Base-by-base conservation (phyloP, 176 grass and related monocot genomes). In the Carex myosuroides region DNA sequence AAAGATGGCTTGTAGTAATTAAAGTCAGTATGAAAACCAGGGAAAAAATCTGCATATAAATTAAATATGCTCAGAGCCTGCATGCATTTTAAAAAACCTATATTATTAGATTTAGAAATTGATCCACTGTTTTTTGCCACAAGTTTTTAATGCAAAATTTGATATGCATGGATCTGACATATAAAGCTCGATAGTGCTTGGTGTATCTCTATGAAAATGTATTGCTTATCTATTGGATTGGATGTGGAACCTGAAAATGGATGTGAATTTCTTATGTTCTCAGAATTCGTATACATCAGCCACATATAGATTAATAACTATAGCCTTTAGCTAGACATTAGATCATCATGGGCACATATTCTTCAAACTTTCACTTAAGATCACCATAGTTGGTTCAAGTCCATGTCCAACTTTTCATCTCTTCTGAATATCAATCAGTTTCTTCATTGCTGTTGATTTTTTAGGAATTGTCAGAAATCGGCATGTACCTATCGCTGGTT, bases 401-500 rank as follows among this genome's bases (percentile, higher is more conserved):
- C 48, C 50, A 56, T 55, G 22, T 30, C 72, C 24, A 55, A 56
- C 24, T 13, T 55, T 53, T 77, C n/a, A 77, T 33, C 13, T 33
- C 73, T 56, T 55, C 13, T 77, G 13, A 77, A 54, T 54, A 76
- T 77, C 5, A 77, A 77, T 77, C 13, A 56, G 0, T 76, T 76
- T 53, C 10, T 54, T 77, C 50, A 29, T 35, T 68, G 8, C 52
- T 69, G 30, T 66, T 86, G 44, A n/a, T 22, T 62, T 55, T 6
- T 48, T 26, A 95, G 95, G 95, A 85, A 95, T 98, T 21, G 95
- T 95, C 52, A 87, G 92, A 55, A 82, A 83, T 2, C 69, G 92
- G 56, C 86, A 91, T n/a, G 89, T 98, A 84, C 92, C 89, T 50
- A 93, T 98, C 83, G 91, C 95, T 32, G 92, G 95, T 42, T 90